These are phyloP conservation scores for Andrographis paniculata DNA, from an alignment of 305 asterid genomes.

Conservation along the genomic window DNA sequence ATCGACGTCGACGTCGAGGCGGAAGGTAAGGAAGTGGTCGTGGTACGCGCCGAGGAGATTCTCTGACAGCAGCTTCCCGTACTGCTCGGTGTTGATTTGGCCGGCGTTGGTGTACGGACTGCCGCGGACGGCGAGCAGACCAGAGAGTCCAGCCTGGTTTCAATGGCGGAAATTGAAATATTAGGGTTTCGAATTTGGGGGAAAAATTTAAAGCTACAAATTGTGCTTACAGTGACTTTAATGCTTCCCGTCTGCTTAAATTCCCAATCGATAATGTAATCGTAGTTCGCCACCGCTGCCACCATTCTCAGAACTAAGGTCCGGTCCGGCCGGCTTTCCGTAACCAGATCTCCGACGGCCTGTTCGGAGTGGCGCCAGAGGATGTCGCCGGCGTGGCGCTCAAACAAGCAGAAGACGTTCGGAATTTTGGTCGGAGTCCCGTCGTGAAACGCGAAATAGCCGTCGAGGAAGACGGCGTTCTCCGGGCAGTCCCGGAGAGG, in stretches of 20 bases:
- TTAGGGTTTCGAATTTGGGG: too few species aligned
- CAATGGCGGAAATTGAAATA: too few species aligned
- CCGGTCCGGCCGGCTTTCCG: conserved; percentile 32
- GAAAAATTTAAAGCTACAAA: too few species aligned
- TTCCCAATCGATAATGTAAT: conserved; percentile 53
- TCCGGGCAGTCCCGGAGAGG: conserved; percentile 38
- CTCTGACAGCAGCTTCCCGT: conserved; percentile 44
- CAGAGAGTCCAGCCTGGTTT: conserved; percentile 29
- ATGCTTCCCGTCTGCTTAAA: conserved; percentile 42
- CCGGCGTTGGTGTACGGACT: conserved; percentile 22
- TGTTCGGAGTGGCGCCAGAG: conserved; percentile 48
- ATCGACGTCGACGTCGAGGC: conserved; percentile 45
- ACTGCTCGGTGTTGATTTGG: conserved; percentile 33
- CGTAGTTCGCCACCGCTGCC: conserved; percentile 37
- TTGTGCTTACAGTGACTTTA: conserved; percentile 27
- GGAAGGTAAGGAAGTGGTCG: conserved; percentile 41
- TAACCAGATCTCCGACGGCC: conserved; percentile 20
- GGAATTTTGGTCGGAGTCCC: conserved; percentile 28
- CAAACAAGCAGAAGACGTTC: conserved; percentile 40
- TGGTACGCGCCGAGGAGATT: conserved; percentile 30
- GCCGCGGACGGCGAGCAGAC: conserved; percentile 35
- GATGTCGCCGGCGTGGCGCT: conserved; percentile 42
- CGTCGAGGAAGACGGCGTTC: conserved; percentile 39
- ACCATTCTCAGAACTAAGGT: conserved; percentile 48
- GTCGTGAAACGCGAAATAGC: conserved; percentile 19